A percentile compares a stretch with the other conserved stretches of the same genome.
Evolutionary conservation across 768 basidiomycete genomes (phyloP).

Genomic region (Paxillus involutus): DNA sequence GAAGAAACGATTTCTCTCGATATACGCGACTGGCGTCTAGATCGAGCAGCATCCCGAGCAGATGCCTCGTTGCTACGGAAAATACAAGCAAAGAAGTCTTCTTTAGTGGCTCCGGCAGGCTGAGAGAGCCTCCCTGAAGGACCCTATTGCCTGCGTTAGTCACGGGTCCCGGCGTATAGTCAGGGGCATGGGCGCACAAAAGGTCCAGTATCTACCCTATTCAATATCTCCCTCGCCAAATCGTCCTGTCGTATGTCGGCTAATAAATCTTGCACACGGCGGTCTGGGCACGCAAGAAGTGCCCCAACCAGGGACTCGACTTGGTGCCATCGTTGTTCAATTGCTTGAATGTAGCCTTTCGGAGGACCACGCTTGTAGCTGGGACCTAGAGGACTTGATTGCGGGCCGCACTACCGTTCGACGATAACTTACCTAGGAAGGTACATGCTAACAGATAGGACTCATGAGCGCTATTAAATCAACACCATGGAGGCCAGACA

Average conservation of each 20-base stretch:
- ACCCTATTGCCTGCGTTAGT: constrained; percentile 44
- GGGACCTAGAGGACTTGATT: constrained; percentile 46
- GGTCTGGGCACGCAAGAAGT: constrained; percentile 70
- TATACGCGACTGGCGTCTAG: constrained; percentile 71
- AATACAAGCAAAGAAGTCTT: constrained; percentile 77
- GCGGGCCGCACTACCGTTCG: background rate
- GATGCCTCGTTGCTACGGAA: constrained; percentile 55
- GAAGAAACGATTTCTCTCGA: constrained; percentile 81
- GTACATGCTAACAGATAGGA: constrained; percentile 52
- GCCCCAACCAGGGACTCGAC: constrained; percentile 88
- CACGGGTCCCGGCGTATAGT: background rate
- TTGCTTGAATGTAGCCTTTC: constrained; percentile 91
- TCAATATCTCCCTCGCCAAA: constrained; percentile 74
- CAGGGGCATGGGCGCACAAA: constrained; percentile 50
- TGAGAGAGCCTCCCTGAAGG: constrained; percentile 65
- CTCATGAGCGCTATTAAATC: constrained; percentile 9
- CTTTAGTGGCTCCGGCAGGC: constrained; percentile 64
- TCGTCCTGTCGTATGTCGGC: constrained; percentile 68
- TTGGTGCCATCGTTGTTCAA: constrained; percentile 89
- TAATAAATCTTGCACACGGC: constrained; percentile 60
- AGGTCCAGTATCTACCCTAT: constrained; percentile 75
- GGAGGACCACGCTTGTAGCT: constrained; percentile 84
- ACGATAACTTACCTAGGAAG: constrained; percentile 49
- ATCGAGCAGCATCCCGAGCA: constrained; percentile 55
- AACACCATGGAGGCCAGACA: constrained; percentile 14